Percentiles rank a stretch among this genome's conserved stretches.
Conservation (phyloP, 306 rosid species). For the Luffa acutangula region DNA sequence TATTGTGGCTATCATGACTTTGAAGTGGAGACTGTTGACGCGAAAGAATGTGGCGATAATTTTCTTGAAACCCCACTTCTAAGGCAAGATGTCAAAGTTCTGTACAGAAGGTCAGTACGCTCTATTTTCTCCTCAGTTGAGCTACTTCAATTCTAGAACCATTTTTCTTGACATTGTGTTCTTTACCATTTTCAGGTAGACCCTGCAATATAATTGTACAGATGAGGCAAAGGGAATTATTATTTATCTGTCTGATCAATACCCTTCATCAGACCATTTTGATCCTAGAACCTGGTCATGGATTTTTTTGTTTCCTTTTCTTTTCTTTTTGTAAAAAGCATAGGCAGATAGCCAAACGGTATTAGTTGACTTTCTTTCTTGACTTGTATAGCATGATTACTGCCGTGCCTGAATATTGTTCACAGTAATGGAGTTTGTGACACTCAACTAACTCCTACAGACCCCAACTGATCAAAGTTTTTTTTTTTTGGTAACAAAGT, state of each 20-base stretch:
- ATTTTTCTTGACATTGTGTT: slow-evolving; percentile 6
- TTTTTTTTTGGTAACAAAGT: not conserved
- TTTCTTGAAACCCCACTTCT: slow-evolving; percentile 51
- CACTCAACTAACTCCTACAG: not conserved
- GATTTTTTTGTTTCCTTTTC: not conserved
- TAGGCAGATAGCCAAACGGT: not conserved
- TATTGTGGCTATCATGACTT: slow-evolving; percentile 52
- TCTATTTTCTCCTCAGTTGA: not conserved
- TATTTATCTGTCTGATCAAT: not conserved
- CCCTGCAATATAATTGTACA: not conserved
- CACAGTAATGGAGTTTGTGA: not conserved
- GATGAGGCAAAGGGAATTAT: slow-evolving; percentile 1
- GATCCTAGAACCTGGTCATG: slow-evolving; percentile 6
- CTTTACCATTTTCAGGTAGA: slow-evolving; percentile 43
- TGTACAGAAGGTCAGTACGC: slow-evolving; percentile 61
- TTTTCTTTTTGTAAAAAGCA: not conserved
- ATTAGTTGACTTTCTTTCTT: slow-evolving; percentile 4
- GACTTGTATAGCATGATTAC: slow-evolving; percentile 10
- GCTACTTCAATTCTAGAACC: not conserved
- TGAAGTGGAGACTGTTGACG: slow-evolving; percentile 38
- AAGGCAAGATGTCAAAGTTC: slow-evolving; percentile 48
- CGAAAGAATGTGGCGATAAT: slow-evolving; percentile 49
- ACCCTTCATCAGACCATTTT: not conserved
- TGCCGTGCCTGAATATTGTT: not conserved
- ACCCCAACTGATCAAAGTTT: not conserved